Percentiles rank a stretch among this genome's conserved stretches.
phyloP scores from a whole-genome alignment of 495 filamentous ascomycete species.

The Podospora tetraspora region DNA sequence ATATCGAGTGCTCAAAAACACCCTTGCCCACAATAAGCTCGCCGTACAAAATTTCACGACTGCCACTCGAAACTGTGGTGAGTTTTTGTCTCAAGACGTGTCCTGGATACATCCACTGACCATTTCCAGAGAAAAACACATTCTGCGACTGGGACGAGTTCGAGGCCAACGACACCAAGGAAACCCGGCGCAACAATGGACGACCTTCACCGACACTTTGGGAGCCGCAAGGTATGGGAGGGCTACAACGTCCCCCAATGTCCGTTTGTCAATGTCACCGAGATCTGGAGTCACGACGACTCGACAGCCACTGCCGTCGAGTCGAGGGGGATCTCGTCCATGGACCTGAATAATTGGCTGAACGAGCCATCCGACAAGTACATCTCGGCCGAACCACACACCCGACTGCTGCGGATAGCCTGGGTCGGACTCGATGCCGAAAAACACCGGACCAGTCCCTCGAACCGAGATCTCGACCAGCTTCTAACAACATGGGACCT shows the following conservation, averaged over 20 bases:
- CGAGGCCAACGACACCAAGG: background rate
- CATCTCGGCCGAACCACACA: slow-evolving; percentile 9
- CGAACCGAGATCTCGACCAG: slow-evolving; percentile 7
- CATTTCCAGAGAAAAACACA: background rate
- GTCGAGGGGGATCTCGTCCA: slow-evolving; percentile 6
- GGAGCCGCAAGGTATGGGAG: slow-evolving; percentile 20
- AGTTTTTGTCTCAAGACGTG: background rate
- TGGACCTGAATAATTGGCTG: slow-evolving; percentile 24
- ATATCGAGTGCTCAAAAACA: background rate
- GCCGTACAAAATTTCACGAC: background rate
- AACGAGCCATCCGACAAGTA: slow-evolving; percentile 14
- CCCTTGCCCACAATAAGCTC: background rate
- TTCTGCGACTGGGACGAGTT: no score
- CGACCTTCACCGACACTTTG: slow-evolving; percentile 23
- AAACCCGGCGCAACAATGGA: slow-evolving; percentile 10
- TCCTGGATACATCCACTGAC: background rate
- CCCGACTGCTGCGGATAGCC: slow-evolving; percentile 14
- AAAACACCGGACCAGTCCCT: slow-evolving; percentile 12
- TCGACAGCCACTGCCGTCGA: slow-evolving; percentile 2
- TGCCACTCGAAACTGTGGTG: background rate
- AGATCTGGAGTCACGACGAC: slow-evolving; percentile 19
- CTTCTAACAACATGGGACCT: slow-evolving; percentile 17
- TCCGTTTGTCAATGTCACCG: slow-evolving; percentile 21
- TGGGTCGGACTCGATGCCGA: slow-evolving; percentile 21
- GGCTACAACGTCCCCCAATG: slow-evolving; percentile 17